Base-by-base conservation (phyloP, 371 early-diverging fungal species). In the Syncephalastrum racemosum region DNA sequence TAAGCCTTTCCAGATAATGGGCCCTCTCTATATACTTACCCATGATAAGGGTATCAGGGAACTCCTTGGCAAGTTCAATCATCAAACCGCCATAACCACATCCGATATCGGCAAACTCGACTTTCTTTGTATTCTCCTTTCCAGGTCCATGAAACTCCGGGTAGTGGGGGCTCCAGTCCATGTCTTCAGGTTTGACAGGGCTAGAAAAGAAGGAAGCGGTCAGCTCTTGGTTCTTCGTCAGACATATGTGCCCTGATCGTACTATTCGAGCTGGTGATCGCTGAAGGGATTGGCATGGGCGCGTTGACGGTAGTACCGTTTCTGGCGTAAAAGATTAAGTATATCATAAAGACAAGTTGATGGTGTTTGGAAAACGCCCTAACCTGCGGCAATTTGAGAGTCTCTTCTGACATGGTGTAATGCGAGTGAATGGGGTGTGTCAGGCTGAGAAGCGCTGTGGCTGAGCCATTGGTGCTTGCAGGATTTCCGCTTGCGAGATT, bases 21-120 rank as follows among this genome's bases (percentile, higher is more conserved):
- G 4, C 13, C 20, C 0, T 36, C 23, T 8, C 23, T 18, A 31
- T 20, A 15, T 1, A 13, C 60, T 55, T 68, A 80, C 85, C 99
- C 41, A 99, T 63, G 86, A 99, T 94, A 47, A 97, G 77, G 12
- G 79, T 93, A 18, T 90, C 86, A 6, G 98, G 99, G 62, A 84
- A 97, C 44, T 94, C 70, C 14, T 95, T 91, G 3, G 98, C 89
- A 57, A 99, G 73, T 4, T 90, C 86, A 23, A 97, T 88, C 49
- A 95, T 70, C 6, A 99, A 83, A 24, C 98, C 98, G 58, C 99
- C 99, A 70, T 99, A 99, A 54, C 99, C 99, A 74, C 99, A 99
- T 15, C 99, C 99, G 65, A 99, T 90, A 75, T 99, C 99, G 7
- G 98, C 94, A 81, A 98, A 96, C 63, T 95, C 95, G 15, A 98